Base-by-base conservation (phyloP, 2,329 filamentous ascomycete genomes). In the Alternaria arbusti region DNA sequence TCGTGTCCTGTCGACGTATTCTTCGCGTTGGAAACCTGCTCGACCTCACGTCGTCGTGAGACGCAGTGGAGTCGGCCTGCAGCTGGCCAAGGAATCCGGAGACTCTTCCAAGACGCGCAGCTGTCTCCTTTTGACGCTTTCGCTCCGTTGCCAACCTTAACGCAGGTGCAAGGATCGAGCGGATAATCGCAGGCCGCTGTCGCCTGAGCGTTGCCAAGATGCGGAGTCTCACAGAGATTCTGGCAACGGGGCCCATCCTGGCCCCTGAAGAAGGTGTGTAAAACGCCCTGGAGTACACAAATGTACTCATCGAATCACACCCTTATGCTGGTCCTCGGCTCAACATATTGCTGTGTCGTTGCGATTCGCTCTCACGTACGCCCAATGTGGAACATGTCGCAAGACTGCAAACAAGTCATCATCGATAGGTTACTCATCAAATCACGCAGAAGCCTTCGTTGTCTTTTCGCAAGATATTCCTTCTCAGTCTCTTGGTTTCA, bases 381-480 rank as follows among this genome's bases (percentile, higher is more conserved):
- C 25, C 43, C n/a, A 40, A 40, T 20, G n/a, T 51, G 15, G 20
- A 46, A 23, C 13, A 25, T 56, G 25, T 50, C 25, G n/a, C 36
- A 55, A 17, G 12, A 47, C 26, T 40, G 44, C 30, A 17, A 47
- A 47, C n/a, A 44, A 23, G 30, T 17, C 40, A 30, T 54, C 50
- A 36, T 32, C 26, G 26, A 23, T 56, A 46, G 17, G 30, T 50
- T 58, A 62, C 66, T 73, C 61, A 70, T 66, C 64, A 59, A 54
- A 54, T 63, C 57, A 51, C 52, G 59, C 57, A 97, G 95, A 98
- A 82, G 92, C 93, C 5, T 97, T 97, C 75, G 82, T 94, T 40
- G 86, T 97, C 59, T 97, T 97, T 83, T 90, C 93, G 46, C 89
- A 91, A 76, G 82, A 88, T 17, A 87, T 93, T 25, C 89, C 91